Evolutionary conservation across 306 rosid species (phyloP), one percentile per base, ranked within the genome.

Genomic region (Styphnolobium japonicum): DNA sequence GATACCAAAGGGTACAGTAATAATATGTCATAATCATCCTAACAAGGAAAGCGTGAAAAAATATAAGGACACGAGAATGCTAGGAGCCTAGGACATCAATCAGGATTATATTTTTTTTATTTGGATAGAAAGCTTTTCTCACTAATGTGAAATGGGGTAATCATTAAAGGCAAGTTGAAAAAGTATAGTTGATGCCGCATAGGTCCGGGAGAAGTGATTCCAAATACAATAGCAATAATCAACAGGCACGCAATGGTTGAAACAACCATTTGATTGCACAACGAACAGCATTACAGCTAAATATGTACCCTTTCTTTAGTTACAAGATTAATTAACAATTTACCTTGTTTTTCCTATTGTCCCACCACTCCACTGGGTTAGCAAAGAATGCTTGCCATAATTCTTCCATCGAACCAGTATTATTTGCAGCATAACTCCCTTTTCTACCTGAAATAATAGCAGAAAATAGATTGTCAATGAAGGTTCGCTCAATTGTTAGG

Each of bases 361-460:
- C 80, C 71, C 79, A 75, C 60, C 70, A 75, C 29, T 46, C 46
- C 29, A 18, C 51, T 29, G 89, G 89, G 68, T 82, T 83, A 67
- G 81, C 85, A 86, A 86, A 86, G 78, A 86, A 86, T 2, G 82
- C 94, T 76, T 93, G 97, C 98, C 99, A 96, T 53, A 83, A 73
- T 67, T 93, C 96, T 71, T 89, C 91, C 60, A 81, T 82, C 53
- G 97, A 91, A 69, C 84, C 86, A 25, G 83, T 81, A 77, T 42
- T 75, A 79, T 69, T 84, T 43, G 87, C 85, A 25, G 82, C 80
- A 82, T 53, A 68, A 71, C 36, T 78, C 45, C 58, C 81, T 72
- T 80, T 93, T 80, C 85, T 93, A 25, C 85, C 98, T 91, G 87
- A 86, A 68, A 49, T 34, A 63, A 42, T 53, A 70, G 12, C 58